Evolutionary conservation across 2,329 filamentous ascomycete genomes (phyloP).

Genomic region (Xylariaceae sp.): DNA sequence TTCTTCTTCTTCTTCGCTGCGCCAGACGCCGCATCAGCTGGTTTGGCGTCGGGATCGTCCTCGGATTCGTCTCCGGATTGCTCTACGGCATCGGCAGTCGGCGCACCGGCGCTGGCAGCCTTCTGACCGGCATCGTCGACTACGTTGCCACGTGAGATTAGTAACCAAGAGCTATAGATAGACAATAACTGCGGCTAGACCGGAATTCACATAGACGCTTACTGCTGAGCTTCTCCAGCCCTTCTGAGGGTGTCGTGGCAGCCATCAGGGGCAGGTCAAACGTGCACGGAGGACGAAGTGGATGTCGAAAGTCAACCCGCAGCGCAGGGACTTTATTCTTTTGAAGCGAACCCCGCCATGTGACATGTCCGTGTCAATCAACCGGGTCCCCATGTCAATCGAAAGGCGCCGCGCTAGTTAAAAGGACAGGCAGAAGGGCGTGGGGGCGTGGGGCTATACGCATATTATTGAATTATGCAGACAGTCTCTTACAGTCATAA

Average conservation of each 20-base stretch:
- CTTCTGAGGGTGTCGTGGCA: conserved; percentile 38
- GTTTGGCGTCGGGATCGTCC: conserved; percentile 47
- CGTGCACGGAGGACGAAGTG: background rate
- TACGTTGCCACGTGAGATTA: conserved; percentile 37
- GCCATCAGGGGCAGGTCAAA: conserved; percentile 35
- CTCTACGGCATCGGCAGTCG: conserved; percentile 39
- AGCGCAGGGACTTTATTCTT: background rate
- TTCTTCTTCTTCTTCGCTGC: conserved; percentile 68
- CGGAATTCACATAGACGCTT: conserved; percentile 14
- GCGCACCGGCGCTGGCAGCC: conserved; percentile 27
- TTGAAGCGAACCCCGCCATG: conserved; percentile 13
- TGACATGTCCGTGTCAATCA: conserved; percentile 9
- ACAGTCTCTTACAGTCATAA: no score
- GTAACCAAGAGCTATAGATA: background rate
- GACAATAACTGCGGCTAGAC: background rate
- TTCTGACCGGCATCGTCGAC: conserved; percentile 24
- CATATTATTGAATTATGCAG: no score
- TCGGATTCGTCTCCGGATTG: conserved; percentile 50
- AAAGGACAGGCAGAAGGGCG: no score
- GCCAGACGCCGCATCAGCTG: conserved; percentile 35
- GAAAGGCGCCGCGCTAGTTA: conserved; percentile 3
- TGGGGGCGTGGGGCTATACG: no score
- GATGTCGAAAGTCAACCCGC: background rate
- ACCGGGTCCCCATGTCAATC: conserved; percentile 5
- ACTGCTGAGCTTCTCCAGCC: conserved; percentile 42